Evolutionary conservation across 768 basidiomycete species (phyloP), one percentile per base, ranked within the genome.

Genomic region (Leccinum subtestaceum): DNA sequence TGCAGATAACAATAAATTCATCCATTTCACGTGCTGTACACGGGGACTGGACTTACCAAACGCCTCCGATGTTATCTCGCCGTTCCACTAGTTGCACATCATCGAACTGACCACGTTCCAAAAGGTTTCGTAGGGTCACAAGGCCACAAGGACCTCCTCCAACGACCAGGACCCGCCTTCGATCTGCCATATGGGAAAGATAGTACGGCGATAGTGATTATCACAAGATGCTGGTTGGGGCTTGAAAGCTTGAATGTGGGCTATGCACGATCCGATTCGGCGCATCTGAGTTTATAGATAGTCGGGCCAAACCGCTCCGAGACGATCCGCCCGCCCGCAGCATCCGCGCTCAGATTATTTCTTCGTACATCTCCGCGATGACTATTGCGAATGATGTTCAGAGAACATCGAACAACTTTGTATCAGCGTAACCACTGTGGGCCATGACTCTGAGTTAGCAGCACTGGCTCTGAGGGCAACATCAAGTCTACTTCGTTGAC

Each of bases 91-190:
- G 68, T 47, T 77, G 76, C 0, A 82, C 81, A 19, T 71, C 69
- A 1, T 75, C 76, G 27, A 81, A 81, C 0, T 71, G 38, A 10
- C 77, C 80, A 2, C 73, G 69, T 47, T 76, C 70, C n/a, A 73
- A 51, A 25, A 81, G 67, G 59, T 84, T 83, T n/a, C 81, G 77
- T 19, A 81, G 74, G 15, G 79, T 68, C 5, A 81, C 79, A 4
- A 83, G 74, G 4, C 82, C 81, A 58, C 76, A 70, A 12, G 80
- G 76, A 1, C 81, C 82, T 1, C 76, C 80, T 13, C 81, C 80
- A 21, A 84, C 69, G 55, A 84, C 63, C 10, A 83, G 72, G 36
- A 81, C 53, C 2, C 67, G 59, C 46, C 36, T 63, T 23, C 60
- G 53, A 6, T 34, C 45, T 29, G 13, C 23, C 58, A 59, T 60